Conservation (phyloP, 306 rosid genomes). For the Glycine latifolia region DNA sequence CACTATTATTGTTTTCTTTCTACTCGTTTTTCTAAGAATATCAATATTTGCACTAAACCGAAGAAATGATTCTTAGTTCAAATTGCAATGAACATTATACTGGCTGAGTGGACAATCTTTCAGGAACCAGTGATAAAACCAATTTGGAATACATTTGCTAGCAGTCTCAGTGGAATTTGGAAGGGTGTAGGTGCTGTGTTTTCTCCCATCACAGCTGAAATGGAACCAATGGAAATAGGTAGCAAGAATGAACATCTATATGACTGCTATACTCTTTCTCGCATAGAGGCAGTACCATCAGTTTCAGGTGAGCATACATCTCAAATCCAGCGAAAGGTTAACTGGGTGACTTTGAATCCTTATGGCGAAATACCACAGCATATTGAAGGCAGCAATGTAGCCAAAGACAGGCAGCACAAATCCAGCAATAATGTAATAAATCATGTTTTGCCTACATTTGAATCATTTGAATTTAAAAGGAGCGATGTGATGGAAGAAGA, state of each 20-base stretch:
- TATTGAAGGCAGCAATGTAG: constrained; percentile 30
- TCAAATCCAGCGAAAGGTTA: constrained; percentile 72
- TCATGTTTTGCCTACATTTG: constrained; percentile 69
- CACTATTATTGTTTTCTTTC: constrained; percentile 4
- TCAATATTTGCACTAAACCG: constrained; percentile 28
- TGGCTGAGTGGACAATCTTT: constrained; percentile 47
- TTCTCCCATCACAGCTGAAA: constrained; percentile 90
- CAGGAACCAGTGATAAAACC: constrained; percentile 98
- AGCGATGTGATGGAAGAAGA: constrained; percentile 95
- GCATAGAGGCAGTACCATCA: constrained; percentile 66
- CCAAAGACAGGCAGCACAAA: constrained; percentile 47
- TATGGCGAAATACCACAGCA: constrained; percentile 66
- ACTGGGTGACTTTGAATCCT: constrained; percentile 97
- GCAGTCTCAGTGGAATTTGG: constrained; percentile 97
- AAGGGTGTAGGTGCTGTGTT: constrained; percentile 95
- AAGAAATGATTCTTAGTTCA: constrained; percentile 24
- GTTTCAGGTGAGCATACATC: constrained; percentile 55
- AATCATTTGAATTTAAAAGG: constrained; percentile 69
- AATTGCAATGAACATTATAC: constrained; percentile 24
- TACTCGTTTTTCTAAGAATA: constrained; percentile 6
- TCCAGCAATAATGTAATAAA: constrained; percentile 30
- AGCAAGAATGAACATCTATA: constrained; percentile 70
- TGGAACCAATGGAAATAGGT: constrained; percentile 91
- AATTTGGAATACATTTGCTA: constrained; percentile 86
- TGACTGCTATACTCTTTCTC: constrained; percentile 88